Conservation (phyloP, 2,329 filamentous ascomycete species). For the Hypoxylon sp. region DNA sequence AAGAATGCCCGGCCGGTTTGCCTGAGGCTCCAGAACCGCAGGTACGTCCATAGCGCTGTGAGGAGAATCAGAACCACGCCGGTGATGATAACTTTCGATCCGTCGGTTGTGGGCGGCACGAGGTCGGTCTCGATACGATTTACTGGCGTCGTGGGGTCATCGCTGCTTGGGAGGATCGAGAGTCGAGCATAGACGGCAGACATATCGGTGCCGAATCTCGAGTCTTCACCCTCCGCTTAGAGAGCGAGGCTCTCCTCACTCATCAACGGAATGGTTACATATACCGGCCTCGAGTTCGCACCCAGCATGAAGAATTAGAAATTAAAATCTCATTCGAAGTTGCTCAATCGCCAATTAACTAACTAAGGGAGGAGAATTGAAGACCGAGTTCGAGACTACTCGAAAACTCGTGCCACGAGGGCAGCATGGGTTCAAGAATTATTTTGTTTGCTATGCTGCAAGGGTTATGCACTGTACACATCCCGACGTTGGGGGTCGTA, state of each 20-base stretch:
- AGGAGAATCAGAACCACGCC: slow-evolving; percentile 33
- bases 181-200: slow-evolving; percentile 32
- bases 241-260: slow-evolving; percentile 30
- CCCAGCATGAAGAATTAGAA: background rate
- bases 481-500: slow-evolving; percentile 30
- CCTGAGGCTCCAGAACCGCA: slow-evolving; percentile 43
- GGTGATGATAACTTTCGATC: slow-evolving; percentile 35
- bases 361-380: slow-evolving; percentile 1
- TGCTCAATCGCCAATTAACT: slow-evolving; percentile 18
- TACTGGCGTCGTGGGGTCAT: slow-evolving; percentile 18
- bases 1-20: slow-evolving; percentile 33
- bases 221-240: slow-evolving; percentile 12
- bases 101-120: slow-evolving; percentile 37
- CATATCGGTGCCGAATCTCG: slow-evolving; percentile 29
- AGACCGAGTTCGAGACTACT: slow-evolving; percentile 17
- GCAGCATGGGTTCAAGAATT: slow-evolving; percentile 25
- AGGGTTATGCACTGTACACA: slow-evolving; percentile 26
- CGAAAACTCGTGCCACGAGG: slow-evolving; percentile 26
- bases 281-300: slow-evolving; percentile 12
- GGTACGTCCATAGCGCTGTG: slow-evolving; percentile 40
- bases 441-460: slow-evolving; percentile 31
- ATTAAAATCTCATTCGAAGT: slow-evolving; percentile 7
- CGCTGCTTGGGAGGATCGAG: slow-evolving; percentile 18
- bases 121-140: slow-evolving; percentile 34
- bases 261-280: slow-evolving; percentile 22